Base-by-base conservation (phyloP, 2,329 filamentous ascomycete genomes). In the Zymoseptoria pseudotritici region DNA sequence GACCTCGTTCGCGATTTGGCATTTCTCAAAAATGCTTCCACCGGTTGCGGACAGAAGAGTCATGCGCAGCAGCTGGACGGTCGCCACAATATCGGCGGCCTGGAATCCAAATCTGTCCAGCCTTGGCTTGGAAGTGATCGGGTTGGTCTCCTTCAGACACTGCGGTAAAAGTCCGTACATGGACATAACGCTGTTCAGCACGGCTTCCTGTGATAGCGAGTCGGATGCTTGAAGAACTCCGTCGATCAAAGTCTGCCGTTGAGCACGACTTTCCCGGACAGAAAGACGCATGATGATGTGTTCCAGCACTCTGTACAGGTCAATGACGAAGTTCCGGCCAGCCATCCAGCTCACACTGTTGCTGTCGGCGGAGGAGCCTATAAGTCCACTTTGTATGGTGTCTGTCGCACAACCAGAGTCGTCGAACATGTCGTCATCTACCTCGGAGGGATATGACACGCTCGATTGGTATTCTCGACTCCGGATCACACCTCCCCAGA, bases 311-410 rank as follows among this genome's bases (percentile, higher is more conserved):
- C 80, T 77, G 65, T 83, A 83, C 0, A 83, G 70, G 63, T 83
- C 80, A 0, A 79, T 82, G n/a, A 78, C 80, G 58, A 82, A 82
- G 67, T 83, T 83, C 79, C 80, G 82, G 17, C 81, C 81, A 50
- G 75, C 74, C 8, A 83, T 67, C 81, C 81, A 83, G 58, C 72
- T 73, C 22, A 57, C 54, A 8, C 19, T 55, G 26, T n/a, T 29
- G 17, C 17, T 19, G 21, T 42, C 29, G 21, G 17, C 55, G 21
- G 51, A 50, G 36, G 56, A 58, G n/a, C 50, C 24, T 19, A 49
- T 50, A 20, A 13, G 22, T 54, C 51, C 42, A 58, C 31, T 20
- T 10, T 21, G 59, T 55, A 26, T 52, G 42, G n/a, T 55, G 51
- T 42, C 51, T 24, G 71, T 50, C 61, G 57, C 20, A 66, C 62